phyloP scores from a whole-genome alignment of 2,329 filamentous ascomycete species.

The Ophiocordyceps australis region DNA sequence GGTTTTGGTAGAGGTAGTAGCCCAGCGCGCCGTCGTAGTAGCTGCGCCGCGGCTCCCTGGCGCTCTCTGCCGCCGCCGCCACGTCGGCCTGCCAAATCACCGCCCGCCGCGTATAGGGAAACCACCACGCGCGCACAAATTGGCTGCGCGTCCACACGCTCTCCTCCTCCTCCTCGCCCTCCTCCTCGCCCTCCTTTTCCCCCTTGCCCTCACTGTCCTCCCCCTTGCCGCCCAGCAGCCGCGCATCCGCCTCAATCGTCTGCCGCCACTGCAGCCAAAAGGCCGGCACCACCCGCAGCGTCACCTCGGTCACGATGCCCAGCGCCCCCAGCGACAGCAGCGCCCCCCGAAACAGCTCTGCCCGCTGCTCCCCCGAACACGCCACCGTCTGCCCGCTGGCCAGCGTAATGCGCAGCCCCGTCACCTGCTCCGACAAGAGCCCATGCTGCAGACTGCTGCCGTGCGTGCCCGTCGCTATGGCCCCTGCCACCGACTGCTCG shows the following conservation, averaged over 20 bases:
- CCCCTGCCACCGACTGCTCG: constrained; percentile 80
- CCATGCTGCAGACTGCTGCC: constrained; percentile 75
- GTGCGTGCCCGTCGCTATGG: constrained; percentile 85
- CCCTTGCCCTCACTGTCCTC: too few relatives aligned
- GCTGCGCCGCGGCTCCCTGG: constrained; percentile 34
- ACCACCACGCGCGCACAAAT: constrained; percentile 94
- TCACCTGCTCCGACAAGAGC: constrained; percentile 62
- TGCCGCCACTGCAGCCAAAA: constrained; percentile 83
- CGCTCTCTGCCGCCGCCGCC: constrained; percentile 39
- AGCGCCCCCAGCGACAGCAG: constrained; percentile 76
- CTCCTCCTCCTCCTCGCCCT: too few relatives aligned
- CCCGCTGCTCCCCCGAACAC: constrained; percentile 52
- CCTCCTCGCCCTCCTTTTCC: too few relatives aligned
- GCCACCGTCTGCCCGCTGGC: constrained; percentile 57
- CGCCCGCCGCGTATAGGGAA: constrained; percentile 76
- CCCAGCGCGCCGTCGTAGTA: constrained; percentile 75
- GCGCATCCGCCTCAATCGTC: constrained; percentile 50
- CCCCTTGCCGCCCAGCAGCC: constrained; percentile 56
- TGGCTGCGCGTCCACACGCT: constrained; percentile 77
- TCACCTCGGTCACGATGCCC: constrained; percentile 80
- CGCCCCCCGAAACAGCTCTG: constrained; percentile 73
- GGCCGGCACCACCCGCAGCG: constrained; percentile 60
- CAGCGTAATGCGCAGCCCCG: constrained; percentile 61
- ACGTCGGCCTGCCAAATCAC: constrained; percentile 83
- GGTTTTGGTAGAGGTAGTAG: constrained; percentile 80